Conservation (phyloP, 202 grass and related monocot species). For the Bolboschoenoplectus hybrid region DNA sequence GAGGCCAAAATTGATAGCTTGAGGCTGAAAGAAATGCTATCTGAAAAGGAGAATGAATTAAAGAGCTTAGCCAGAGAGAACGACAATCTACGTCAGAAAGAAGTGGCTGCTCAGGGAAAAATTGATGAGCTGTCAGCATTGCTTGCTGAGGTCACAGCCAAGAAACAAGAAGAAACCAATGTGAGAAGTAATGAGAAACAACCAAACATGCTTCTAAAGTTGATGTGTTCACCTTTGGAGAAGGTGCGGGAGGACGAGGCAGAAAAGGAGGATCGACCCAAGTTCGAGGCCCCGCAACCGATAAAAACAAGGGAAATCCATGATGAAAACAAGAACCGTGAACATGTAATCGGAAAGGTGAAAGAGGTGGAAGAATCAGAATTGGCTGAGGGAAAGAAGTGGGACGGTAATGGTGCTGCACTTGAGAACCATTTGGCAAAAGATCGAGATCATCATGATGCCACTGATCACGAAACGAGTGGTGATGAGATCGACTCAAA, state of each 20-base stretch:
- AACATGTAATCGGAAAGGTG: conserved; percentile 30
- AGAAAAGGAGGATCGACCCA: conserved; percentile 22
- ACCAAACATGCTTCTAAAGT: conserved; percentile 47
- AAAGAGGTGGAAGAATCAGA: conserved; percentile 38
- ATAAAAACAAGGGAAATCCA: conserved; percentile 57
- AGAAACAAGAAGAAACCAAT: conserved; percentile 52
- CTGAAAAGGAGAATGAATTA: conserved; percentile 66
- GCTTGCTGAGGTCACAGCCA: conserved; percentile 51
- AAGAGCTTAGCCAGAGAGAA: conserved; percentile 63
- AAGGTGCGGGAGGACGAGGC: conserved; percentile 46
- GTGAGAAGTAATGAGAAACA: conserved; percentile 52
- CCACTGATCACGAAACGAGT: conserved; percentile 25
- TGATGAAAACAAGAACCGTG: conserved; percentile 54
- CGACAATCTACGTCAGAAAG: conserved; percentile 51
- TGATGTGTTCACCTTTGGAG: conserved; percentile 62
- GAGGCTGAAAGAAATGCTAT: conserved; percentile 62
- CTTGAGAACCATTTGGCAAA: conserved; percentile 57
- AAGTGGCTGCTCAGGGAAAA: conserved; percentile 55
- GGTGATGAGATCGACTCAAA: conserved; percentile 53
- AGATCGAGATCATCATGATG: conserved; percentile 36
- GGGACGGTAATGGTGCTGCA: conserved; percentile 48
- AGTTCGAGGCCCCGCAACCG: conserved; percentile 36
- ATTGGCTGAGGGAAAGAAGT: conserved; percentile 29
- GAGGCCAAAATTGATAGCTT: conserved; percentile 73
- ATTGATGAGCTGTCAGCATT: conserved; percentile 60